Evolutionary conservation across 1,139 yeast species (phyloP), one percentile per base, ranked within the genome.

Genomic region (Blastobotrys niveus): DNA sequence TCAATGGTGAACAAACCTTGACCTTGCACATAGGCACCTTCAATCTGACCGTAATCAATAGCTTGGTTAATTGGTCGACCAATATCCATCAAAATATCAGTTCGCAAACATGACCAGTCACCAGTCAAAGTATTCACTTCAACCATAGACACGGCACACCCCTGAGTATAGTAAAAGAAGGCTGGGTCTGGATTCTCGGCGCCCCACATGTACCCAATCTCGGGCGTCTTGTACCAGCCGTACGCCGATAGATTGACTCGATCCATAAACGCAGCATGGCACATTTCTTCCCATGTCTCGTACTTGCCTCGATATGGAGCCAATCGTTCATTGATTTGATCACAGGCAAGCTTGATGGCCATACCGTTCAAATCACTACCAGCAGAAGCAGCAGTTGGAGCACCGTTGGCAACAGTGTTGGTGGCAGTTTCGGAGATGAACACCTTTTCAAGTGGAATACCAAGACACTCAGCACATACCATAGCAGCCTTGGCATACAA

Each of bases 151-250:
- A 65, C 60, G 0, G 73, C 73, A 4, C 65, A 62, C 18, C 74
- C 75, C 51, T 71, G 75, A 0, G 75, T 71, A 52, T 54, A 68
- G 54, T 71, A 71, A 47, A 63, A 64, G 51, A 71, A 71, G 10
- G 72, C 70, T 5, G 74, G 75, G 31, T 27, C 31, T 3, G 73
- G 71, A 46, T 68, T 56, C 20, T 62, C 64, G 34, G 60, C 66
- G 27, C 71, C 72, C 60, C 64, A 67, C 14, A 54, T 55, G 47
- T 62, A 71, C 24, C 73, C 74, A 48, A 71, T 67, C 29, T 70
- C 74, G 1, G 75, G 75, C n/a, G 73, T 71, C 58, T 70, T 70
- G 58, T 70, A 71, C 52, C 64, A 70, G 3, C 75, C 75, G 39
- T 71, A 70, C n/a, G 75, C 75, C 37, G 70, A 64, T 43, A 71